Base-by-base conservation (phyloP, 2,329 filamentous ascomycete species). In the Epichloe typhina region DNA sequence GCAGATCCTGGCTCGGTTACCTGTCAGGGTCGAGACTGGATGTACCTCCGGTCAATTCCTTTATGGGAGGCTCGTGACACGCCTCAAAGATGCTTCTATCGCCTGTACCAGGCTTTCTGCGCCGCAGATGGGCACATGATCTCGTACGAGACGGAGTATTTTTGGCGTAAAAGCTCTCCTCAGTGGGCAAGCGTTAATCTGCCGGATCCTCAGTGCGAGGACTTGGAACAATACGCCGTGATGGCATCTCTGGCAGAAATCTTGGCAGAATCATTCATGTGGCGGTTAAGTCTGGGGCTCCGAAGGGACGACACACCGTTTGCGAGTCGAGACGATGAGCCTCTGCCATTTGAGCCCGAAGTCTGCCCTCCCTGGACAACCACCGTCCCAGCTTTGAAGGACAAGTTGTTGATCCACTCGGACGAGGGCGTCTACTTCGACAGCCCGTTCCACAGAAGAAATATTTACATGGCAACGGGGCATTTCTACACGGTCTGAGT, bases 61-160 rank as follows among this genome's bases (percentile, higher is more conserved):
- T 26, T 57, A 11, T 58, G 53, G 54, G 37, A 51, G n/a, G 47
- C 52, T 47, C 60, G 61, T 40, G 60, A 62, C 49, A 62, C 59
- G 43, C 53, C 54, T n/a, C 55, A 56, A 39, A 51, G 61, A 19
- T 55, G 61, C 31, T 56, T 62, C 39, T 62, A 58, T 49, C 58
- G 59, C 15, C 52, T 62, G 3, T 62, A 62, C 46, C 60, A 63
- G 50, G 58, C 57, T 13, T 52, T 61, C n/a, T 61, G 58, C 47
- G 57, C 57, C 36, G 52, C 52, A 11, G 55, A 62, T 49, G 60
- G 58, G 9, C 38, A 50, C 5, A 51, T 60, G 21, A 56, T 61
- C 7, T 53, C 56, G 19, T 61, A 59, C 33, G 60, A 61, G 52
- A 56, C 56, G 11, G 58, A 62, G 53, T 63, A 63, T 44, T 56